These are phyloP conservation scores for Trichomonascus vanleenenianus DNA, from an alignment of 805 yeast genomes.

Conservation along the genomic window DNA sequence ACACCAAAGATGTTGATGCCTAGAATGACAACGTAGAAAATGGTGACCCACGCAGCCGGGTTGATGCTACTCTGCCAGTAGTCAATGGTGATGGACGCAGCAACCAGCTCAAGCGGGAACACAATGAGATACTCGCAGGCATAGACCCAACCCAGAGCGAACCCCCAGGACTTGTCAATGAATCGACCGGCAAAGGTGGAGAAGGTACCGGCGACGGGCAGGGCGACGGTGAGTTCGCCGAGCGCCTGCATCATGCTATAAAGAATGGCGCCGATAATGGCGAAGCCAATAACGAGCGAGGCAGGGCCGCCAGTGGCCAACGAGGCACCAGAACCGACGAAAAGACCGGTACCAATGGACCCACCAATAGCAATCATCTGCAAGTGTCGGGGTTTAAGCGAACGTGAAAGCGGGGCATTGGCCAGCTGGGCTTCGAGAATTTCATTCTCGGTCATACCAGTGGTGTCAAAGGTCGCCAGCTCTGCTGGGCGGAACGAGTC, in stretches of 20 bases:
- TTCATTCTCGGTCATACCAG: slow-evolving; percentile 30
- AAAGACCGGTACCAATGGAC: slow-evolving; percentile 70
- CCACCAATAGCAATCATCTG: slow-evolving; percentile 73
- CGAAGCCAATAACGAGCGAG: slow-evolving; percentile 50
- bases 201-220: slow-evolving; percentile 51
- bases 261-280: slow-evolving; percentile 55
- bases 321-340: slow-evolving; percentile 44
- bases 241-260: slow-evolving; percentile 56
- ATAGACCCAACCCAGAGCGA: slow-evolving; percentile 64
- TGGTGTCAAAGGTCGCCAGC: slow-evolving; percentile 13
- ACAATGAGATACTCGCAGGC: slow-evolving; percentile 49
- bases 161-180: slow-evolving; percentile 55
- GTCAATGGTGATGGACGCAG: slow-evolving; percentile 46
- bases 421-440: slow-evolving; percentile 36
- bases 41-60: slow-evolving; percentile 47
- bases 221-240: slow-evolving; percentile 63
- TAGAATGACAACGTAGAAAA: slow-evolving; percentile 42
- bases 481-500: slow-evolving; percentile 34
- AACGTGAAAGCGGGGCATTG: slow-evolving; percentile 45
- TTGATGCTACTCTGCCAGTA: slow-evolving; percentile 40
- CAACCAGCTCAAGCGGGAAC: slow-evolving; percentile 55
- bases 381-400: slow-evolving; percentile 27
- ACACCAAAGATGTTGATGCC: slow-evolving; percentile 48
- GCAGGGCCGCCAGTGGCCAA: slow-evolving; percentile 44
- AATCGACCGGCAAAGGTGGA: slow-evolving; percentile 49